Percentiles rank a stretch among this genome's conserved stretches.
Evolutionary conservation across 2,329 filamentous ascomycete genomes (phyloP).

Genomic region (Cadophora gregata): DNA sequence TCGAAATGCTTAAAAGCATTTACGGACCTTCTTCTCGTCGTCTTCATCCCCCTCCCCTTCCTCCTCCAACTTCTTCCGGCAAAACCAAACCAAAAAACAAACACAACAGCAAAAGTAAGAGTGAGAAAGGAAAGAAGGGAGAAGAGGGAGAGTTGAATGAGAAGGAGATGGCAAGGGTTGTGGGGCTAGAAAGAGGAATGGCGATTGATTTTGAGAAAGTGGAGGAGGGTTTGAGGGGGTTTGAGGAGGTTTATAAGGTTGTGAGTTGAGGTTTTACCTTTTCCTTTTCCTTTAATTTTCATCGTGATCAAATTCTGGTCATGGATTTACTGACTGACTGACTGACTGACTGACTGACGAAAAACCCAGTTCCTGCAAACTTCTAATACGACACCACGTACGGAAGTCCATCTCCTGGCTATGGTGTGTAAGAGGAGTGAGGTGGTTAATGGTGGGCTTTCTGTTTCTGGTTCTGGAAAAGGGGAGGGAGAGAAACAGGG

Average conservation of each 20-base stretch:
- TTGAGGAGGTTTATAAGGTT: conserved; percentile 29
- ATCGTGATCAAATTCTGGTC: too few species aligned
- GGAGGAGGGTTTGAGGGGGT: conserved; percentile 25
- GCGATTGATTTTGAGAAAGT: conserved; percentile 29
- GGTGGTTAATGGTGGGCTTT: conserved; percentile 8
- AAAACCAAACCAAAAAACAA: too few species aligned
- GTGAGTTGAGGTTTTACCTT: conserved; percentile 1
- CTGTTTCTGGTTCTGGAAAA: too few species aligned
- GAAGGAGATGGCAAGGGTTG: too few species aligned
- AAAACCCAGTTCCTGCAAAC: too few species aligned
- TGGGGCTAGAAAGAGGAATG: background rate
- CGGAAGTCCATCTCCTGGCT: conserved; percentile 33
- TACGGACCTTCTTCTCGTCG: background rate
- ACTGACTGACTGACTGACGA: too few species aligned
- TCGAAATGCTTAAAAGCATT: conserved; percentile 3
- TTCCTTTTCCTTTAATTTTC: background rate
- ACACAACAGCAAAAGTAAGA: background rate
- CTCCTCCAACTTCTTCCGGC: too few species aligned
- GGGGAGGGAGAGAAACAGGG: too few species aligned
- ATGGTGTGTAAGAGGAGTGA: conserved; percentile 29
- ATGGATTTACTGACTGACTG: too few species aligned
- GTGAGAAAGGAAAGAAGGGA: background rate
- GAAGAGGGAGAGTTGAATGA: too few species aligned
- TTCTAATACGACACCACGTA: background rate
- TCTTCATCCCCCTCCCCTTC: too few species aligned